These are phyloP conservation scores for Corylus heterophylla DNA, from an alignment of 306 rosid species.

Conservation along the genomic window DNA sequence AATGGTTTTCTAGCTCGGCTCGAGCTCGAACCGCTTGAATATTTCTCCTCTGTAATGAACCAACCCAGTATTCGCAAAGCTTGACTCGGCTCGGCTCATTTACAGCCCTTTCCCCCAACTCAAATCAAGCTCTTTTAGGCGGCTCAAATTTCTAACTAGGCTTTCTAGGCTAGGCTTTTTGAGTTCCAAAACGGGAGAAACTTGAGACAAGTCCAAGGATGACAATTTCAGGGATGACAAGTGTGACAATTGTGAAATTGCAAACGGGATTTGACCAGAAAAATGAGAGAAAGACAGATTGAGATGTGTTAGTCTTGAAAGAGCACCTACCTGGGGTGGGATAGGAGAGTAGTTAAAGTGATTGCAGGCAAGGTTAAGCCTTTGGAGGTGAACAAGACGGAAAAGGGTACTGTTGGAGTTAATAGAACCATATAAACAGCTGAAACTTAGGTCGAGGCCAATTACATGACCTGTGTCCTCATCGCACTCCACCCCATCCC, in stretches of 20 bases:
- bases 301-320: neutral
- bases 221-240: slow-evolving; percentile 18
- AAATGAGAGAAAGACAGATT: neutral
- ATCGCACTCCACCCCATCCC: neutral
- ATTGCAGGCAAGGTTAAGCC: neutral
- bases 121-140: too few relatives aligned
- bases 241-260: neutral
- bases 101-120: too few relatives aligned
- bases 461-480: neutral
- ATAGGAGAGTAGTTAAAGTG: neutral
- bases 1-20: too few relatives aligned
- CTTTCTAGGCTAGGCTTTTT: too few relatives aligned
- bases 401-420: neutral
- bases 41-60: too few relatives aligned
- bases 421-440: neutral
- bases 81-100: too few relatives aligned
- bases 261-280: neutral
- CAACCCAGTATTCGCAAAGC: too few relatives aligned
- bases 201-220: slow-evolving; percentile 3
- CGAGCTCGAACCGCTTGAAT: too few relatives aligned
- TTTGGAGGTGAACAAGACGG: neutral
- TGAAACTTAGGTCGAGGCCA: neutral
- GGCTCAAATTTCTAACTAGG: too few relatives aligned
- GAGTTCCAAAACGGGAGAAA: too few relatives aligned
- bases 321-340: neutral